Evolutionary conservation across 116 monocot genomes (phyloP), one percentile per base, ranked within the genome.

Genomic region (Posidonia oceanica): DNA sequence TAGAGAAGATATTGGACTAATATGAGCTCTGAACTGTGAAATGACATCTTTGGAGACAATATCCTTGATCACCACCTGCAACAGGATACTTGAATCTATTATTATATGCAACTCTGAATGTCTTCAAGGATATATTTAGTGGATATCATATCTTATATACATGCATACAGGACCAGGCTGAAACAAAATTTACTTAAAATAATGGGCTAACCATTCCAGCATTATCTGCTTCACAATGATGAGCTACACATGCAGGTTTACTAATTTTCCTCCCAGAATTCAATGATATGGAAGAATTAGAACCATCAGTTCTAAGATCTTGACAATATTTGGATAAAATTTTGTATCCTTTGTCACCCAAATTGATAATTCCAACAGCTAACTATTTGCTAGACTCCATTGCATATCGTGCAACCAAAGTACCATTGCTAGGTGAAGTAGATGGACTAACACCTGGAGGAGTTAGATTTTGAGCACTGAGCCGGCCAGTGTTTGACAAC

Each of bases 311-410:
- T 64, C 84, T 36, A 68, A 85, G 72, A 68, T 97, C 97, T 16
- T 92, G 89, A 66, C 77, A 97, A 70, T 90, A 97, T 76, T 92
- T 97, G 44, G 89, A 87, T 36, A 97, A 58, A 16, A 89, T 92
- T 73, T 90, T 97, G 66, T 97, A 97, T 55, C 97, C 90, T 85
- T 85, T 92, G 64, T 97, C 97, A 70, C 97, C 85, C 42, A 97
- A 76, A 80, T 85, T 89, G 62, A 97, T 76, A 66, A 97, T 83
- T 63, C 97, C 97, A 80, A 85, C 79, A 75, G 98, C 98, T 61
- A 98, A 69, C n/a, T 90, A 90, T 75, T 98, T 98, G 59, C 90
- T 98, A n/a, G 93, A 93, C 72, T 98, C 98, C 90, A 98, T 86
- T 22, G 98, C 98, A 86, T 98, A 98, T 52, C 97, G 85, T 78